Evolutionary conservation across 2,329 filamentous ascomycete genomes (phyloP), one percentile per base, ranked within the genome.

Genomic region (Paecilomyces sp.): DNA sequence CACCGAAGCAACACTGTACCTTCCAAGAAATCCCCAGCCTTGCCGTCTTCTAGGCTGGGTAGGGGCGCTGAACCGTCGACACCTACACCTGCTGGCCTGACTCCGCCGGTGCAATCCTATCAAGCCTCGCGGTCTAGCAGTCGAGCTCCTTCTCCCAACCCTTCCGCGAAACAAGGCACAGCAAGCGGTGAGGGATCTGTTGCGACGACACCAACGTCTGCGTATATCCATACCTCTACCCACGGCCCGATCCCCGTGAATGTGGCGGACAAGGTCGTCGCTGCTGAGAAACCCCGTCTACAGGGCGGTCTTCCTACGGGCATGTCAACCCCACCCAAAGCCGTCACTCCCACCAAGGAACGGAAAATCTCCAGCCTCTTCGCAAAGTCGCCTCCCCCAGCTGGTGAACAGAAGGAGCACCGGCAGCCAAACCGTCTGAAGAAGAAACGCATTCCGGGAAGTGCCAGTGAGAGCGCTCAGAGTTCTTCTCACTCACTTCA

Each of bases 1-100:
- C 83, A 87, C 68, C 79, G 88, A 65, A 97, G 93, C 76, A 97
- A 97, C 71, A 99, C 94, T 2, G 82, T 97, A 13, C 94, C 94
- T 0, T 94, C 93, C 0, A 96, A 96, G 71, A 88, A 89, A 72
- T 94, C 91, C 0, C 91, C 91, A 7, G 86, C 85, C 8, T 75
- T 92, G 52, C 80, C 85, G 50, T 83, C 86, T 1, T 83, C 84
- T 5, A 83, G 89, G n/a, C 89, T 92, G 67, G 82, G 84, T 33
- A 82, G 82, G 66, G 76, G 81, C 41, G 80, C 82, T 3, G 80
- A 83, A 33, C 76, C 84, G 31, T 61, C 64, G 30, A 80, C 83
- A 0, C 79, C 82, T 9, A 78, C 77, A 13, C 76, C 80, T 7
- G 63, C 69, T 2, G 67, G 61, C 4, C 64, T 72, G 22, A 65